A percentile compares a stretch with the other conserved stretches of the same genome.
phyloP scores from a whole-genome alignment of 2,329 filamentous ascomycete species.

The Geosmithia flava region DNA sequence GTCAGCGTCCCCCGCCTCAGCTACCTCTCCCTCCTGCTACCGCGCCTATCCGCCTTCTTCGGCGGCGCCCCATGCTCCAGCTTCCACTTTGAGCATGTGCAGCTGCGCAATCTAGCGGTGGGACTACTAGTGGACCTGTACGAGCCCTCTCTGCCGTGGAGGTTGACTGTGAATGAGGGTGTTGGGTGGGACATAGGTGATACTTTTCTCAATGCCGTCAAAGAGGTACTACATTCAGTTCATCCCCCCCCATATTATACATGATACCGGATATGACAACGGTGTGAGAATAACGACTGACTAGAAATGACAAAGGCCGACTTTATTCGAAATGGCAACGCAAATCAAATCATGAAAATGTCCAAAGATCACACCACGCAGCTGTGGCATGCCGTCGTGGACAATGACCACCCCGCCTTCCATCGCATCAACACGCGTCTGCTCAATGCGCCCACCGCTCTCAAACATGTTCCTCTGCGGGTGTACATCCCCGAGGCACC shows the following conservation, averaged over 20 bases:
- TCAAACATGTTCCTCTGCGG: slow-evolving; percentile 77
- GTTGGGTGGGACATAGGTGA: slow-evolving; percentile 47
- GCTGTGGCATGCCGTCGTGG: slow-evolving; percentile 69
- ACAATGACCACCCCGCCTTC: slow-evolving; percentile 64
- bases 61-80: slow-evolving; percentile 36
- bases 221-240: slow-evolving; percentile 44
- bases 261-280: too few relatives aligned
- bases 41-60: slow-evolving; percentile 41
- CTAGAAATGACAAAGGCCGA: slow-evolving; percentile 62
- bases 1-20: slow-evolving; percentile 43
- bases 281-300: too few relatives aligned
- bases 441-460: slow-evolving; percentile 59
- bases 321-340: slow-evolving; percentile 77
- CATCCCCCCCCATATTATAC: neutral
- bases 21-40: slow-evolving; percentile 45
- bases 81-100: slow-evolving; percentile 44
- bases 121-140: slow-evolving; percentile 46
- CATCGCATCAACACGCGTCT: slow-evolving; percentile 64
- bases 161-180: slow-evolving; percentile 39
- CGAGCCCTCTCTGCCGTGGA: slow-evolving; percentile 40
- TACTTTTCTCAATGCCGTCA: slow-evolving; percentile 52
- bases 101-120: slow-evolving; percentile 39
- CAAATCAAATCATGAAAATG: slow-evolving; percentile 80
- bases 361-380: slow-evolving; percentile 73
- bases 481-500: slow-evolving; percentile 62